phyloP scores from a whole-genome alignment of 2,329 filamentous ascomycete species.

The Clarireedia sp. region DNA sequence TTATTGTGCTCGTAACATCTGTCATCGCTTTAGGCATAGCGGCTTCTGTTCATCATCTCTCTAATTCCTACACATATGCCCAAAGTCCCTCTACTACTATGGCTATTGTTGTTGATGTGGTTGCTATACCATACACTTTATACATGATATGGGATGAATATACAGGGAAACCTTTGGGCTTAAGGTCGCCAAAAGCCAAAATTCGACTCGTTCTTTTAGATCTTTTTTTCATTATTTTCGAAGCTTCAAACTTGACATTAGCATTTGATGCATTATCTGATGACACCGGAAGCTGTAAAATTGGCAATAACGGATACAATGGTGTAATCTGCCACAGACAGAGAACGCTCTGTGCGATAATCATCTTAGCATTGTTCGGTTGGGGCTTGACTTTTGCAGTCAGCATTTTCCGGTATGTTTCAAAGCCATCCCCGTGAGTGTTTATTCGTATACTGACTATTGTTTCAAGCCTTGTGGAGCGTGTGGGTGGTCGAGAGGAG shows the following conservation, averaged over 20 bases:
- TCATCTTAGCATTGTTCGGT: slow-evolving; percentile 75
- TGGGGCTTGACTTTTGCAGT: slow-evolving; percentile 88
- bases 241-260: slow-evolving; percentile 83
- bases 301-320: slow-evolving; percentile 31
- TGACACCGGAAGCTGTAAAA: slow-evolving; percentile 49
- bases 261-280: slow-evolving; percentile 77
- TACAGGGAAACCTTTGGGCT: slow-evolving; percentile 81
- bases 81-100: slow-evolving; percentile 76
- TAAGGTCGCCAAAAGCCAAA: slow-evolving; percentile 78
- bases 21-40: slow-evolving; percentile 73
- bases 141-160: slow-evolving; percentile 98
- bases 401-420: slow-evolving; percentile 60
- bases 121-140: slow-evolving; percentile 81
- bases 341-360: slow-evolving; percentile 66
- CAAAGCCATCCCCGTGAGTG: neutral
- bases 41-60: slow-evolving; percentile 58
- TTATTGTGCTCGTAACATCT: slow-evolving; percentile 77
- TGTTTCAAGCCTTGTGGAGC: slow-evolving; percentile 43
- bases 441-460: slow-evolving; percentile 24
- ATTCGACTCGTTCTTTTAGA: slow-evolving; percentile 85
- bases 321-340: slow-evolving; percentile 52
- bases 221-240: slow-evolving; percentile 94
- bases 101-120: slow-evolving; percentile 79
- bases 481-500: slow-evolving; percentile 48
- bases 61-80: slow-evolving; percentile 33